phyloP scores from a whole-genome alignment of 805 yeast genomes.

The Cyberlindnera xishuangbannaensis region DNA sequence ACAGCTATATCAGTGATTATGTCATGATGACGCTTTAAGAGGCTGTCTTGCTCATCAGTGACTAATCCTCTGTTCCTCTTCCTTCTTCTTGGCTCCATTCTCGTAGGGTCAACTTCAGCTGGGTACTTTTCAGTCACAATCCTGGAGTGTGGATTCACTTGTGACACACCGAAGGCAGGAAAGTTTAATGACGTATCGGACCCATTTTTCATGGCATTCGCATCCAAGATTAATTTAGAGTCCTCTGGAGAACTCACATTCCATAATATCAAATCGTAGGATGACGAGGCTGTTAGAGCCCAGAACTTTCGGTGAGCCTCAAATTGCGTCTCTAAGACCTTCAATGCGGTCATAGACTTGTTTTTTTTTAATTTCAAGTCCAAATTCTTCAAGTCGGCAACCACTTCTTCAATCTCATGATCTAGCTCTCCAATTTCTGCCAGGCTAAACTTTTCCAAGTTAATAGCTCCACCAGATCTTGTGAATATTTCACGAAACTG shows the following conservation, averaged over 20 bases:
- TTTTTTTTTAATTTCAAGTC: constrained; percentile 3
- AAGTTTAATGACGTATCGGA: constrained; percentile 20
- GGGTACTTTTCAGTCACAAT: constrained; percentile 34
- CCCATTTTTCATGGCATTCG: constrained; percentile 4
- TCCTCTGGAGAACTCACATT: constrained; percentile 25
- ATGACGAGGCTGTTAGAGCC: constrained; percentile 14
- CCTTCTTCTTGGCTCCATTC: constrained; percentile 12
- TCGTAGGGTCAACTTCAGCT: constrained; percentile 9
- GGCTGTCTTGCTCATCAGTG: constrained; percentile 37
- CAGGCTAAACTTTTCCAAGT: constrained; percentile 17
- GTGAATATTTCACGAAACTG: constrained; percentile 46
- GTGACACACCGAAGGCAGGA: constrained; percentile 19
- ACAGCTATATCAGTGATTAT: constrained; percentile 42
- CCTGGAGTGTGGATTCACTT: constrained; percentile 33
- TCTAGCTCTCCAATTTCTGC: constrained; percentile 13
- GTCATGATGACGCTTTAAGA: constrained; percentile 45
- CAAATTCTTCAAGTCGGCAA: constrained; percentile 2
- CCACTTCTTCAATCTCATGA: neutral
- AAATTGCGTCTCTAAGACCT: constrained; percentile 15
- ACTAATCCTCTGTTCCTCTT: constrained; percentile 30
- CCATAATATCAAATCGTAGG: constrained; percentile 31
- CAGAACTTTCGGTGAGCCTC: constrained; percentile 19
- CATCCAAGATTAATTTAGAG: constrained; percentile 28
- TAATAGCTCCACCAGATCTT: constrained; percentile 7
- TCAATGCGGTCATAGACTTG: constrained; percentile 17